Evolutionary conservation across 2,329 filamentous ascomycete genomes (phyloP), one percentile per base, ranked within the genome.

Genomic region (Beauveria brongniartii): DNA sequence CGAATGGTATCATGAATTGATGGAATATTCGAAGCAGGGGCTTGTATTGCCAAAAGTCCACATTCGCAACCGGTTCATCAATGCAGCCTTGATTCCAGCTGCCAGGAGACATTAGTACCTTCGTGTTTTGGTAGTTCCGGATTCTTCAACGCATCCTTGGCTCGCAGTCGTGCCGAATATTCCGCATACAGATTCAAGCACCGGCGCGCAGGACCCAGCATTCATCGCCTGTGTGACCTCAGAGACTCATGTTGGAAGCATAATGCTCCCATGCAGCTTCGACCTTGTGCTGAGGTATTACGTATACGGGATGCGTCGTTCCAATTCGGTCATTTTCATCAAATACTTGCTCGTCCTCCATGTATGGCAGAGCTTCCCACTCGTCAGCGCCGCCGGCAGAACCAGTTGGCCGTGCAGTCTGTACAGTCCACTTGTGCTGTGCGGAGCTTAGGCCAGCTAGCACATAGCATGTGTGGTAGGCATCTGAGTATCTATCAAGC

Each of bases 401-500:
- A 52, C 67, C 69, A 37, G 74, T 70, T 55, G 69, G 62, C 51
- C 74, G 73, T 64, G 69, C 65, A 61, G 66, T 60, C 47, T 65
- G 69, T 67, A 83, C 74, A 64, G 76, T 73, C 82, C 82, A 85
- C 68, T 80, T 77, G 72, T 96, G 84, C 75, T 96, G 91, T 26
- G 88, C 88, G 58, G 87, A 88, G 72, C 90, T 94, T 66, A 97
- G 79, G 5, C 93, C 93, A 24, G 89, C 87, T 22, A 97, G 82
- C 34, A 92, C 91, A 75, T 97, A 97, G 76, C 90, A 94, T 50
- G 91, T 91, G 75, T 97, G 93, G 70, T 97, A 97, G 54, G 89
- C 87, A 76, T 97, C 93, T 5, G 92, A 87, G 63, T 81, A 80
- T 68, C 89, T 92, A 63, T 47, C 5, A 14, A 44, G 37, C 10